phyloP scores from a whole-genome alignment of 805 yeast genomes.

The Kockiozyma suomiensis region DNA sequence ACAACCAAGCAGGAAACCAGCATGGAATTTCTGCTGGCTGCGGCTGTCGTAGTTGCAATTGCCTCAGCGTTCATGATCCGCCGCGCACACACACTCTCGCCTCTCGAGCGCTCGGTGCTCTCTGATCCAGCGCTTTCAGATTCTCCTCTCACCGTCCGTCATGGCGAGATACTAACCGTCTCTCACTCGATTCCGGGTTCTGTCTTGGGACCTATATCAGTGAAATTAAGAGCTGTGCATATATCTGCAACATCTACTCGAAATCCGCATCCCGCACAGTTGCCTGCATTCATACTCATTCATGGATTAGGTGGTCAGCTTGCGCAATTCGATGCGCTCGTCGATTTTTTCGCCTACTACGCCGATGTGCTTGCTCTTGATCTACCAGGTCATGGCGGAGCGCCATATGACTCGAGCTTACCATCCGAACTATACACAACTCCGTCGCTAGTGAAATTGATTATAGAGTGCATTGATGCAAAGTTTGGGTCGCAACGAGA shows the following conservation, averaged over 20 bases:
- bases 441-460: conserved; percentile 17
- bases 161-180: conserved; percentile 10
- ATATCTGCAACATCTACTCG: conserved; percentile 19
- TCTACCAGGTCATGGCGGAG: conserved; percentile 82
- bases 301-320: conserved; percentile 93
- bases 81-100: conserved; percentile 14
- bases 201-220: not conserved
- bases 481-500: conserved; percentile 22
- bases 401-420: conserved; percentile 40
- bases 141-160: conserved; percentile 28
- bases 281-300: conserved; percentile 66
- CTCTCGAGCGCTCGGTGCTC: conserved; percentile 19
- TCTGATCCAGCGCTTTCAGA: conserved; percentile 24
- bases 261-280: conserved; percentile 24
- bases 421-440: conserved; percentile 27
- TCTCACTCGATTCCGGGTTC: not conserved
- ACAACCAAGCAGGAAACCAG: no score
- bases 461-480: conserved; percentile 31
- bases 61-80: not conserved
- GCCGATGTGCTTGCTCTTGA: conserved; percentile 72
- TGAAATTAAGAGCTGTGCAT: conserved; percentile 14
- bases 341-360: conserved; percentile 63
- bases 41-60: not conserved
- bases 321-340: conserved; percentile 77
- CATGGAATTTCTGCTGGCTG: conserved; percentile 1